phyloP scores from a whole-genome alignment of 2,329 filamentous ascomycete species.

The Botrytis hyacinthi region DNA sequence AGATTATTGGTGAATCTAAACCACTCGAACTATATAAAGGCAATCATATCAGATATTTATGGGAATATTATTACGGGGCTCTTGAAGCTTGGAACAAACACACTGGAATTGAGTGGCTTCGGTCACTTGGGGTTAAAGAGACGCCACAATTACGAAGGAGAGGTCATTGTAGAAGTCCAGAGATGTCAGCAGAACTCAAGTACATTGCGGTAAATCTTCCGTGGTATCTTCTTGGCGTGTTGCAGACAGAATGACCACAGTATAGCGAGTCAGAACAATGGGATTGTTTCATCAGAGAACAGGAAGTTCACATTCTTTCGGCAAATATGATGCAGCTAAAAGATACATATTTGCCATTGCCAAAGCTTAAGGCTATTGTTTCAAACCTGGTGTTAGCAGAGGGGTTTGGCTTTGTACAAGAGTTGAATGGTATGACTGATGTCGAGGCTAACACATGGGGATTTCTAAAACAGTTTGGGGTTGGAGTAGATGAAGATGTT shows the following conservation, averaged over 20 bases:
- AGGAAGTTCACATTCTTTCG: not conserved
- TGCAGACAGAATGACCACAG: not conserved
- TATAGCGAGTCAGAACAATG: not conserved
- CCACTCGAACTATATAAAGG: too few species aligned
- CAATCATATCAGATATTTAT: too few species aligned
- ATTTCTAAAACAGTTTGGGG: not conserved
- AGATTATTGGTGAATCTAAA: too few species aligned
- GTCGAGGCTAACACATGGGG: fast-evolving
- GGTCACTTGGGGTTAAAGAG: not conserved
- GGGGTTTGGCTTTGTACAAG: not conserved
- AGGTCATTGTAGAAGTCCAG: too few species aligned
- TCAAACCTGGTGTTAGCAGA: not conserved
- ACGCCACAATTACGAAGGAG: too few species aligned
- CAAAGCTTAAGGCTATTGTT: not conserved
- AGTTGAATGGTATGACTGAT: not conserved
- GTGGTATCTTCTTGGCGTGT: fast-evolving
- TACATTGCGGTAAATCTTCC: fast-evolving
- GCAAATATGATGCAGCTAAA: not conserved
- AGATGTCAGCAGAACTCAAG: fast-evolving
- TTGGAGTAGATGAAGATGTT: not conserved
- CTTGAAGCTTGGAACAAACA: too few species aligned
- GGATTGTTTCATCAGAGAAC: not conserved
- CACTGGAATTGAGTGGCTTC: not conserved
- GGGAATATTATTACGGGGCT: too few species aligned
- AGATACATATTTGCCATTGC: fast-evolving